These are phyloP conservation scores for Aspergillaceae sp. DNA, from an alignment of 2,329 filamentous ascomycete genomes.

Conservation along the genomic window DNA sequence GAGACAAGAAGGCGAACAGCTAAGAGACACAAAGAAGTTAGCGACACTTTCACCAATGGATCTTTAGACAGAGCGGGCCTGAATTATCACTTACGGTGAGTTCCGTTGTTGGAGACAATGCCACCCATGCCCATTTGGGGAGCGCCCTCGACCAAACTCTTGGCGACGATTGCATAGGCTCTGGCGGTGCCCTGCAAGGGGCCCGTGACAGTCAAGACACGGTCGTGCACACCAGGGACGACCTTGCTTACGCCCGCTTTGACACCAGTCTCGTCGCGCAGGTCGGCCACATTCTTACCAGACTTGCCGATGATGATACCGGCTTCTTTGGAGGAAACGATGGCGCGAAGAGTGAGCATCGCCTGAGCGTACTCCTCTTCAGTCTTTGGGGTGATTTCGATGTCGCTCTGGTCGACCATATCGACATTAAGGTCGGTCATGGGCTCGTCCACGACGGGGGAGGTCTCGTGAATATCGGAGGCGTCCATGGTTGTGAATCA, in stretches of 20 bases:
- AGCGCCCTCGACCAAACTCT: slow-evolving; percentile 83
- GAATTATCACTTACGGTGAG: slow-evolving; percentile 66
- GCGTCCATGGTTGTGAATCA: slow-evolving; percentile 47
- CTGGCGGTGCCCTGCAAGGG: slow-evolving; percentile 79
- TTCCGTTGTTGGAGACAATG: slow-evolving; percentile 75
- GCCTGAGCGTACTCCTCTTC: slow-evolving; percentile 94
- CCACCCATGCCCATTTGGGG: slow-evolving; percentile 96
- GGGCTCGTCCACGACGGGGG: slow-evolving; percentile 54
- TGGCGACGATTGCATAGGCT: slow-evolving; percentile 88
- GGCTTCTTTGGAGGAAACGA: slow-evolving; percentile 97
- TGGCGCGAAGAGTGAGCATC: slow-evolving; percentile 88
- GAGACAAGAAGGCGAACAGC: slow-evolving; percentile 97
- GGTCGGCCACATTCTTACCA: slow-evolving; percentile 94
- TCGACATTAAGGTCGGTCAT: slow-evolving; percentile 56
- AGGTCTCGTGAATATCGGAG: slow-evolving; percentile 44
- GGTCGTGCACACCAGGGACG: slow-evolving; percentile 92
- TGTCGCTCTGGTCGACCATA: slow-evolving; percentile 57
- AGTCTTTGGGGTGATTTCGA: slow-evolving; percentile 75
- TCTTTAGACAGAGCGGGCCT: too few species aligned
- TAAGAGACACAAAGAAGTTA: slow-evolving; percentile 30
- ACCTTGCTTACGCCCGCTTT: slow-evolving; percentile 99
- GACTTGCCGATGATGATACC: slow-evolving; percentile 98
- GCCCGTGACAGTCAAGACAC: slow-evolving; percentile 90
- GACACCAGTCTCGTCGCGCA: slow-evolving; percentile 94
- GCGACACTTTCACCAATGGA: too few species aligned